A percentile compares a stretch with the other conserved stretches of the same genome.
Evolutionary conservation across 129 eudicot species (phyloP).

Genomic region (Artemisia annua): DNA sequence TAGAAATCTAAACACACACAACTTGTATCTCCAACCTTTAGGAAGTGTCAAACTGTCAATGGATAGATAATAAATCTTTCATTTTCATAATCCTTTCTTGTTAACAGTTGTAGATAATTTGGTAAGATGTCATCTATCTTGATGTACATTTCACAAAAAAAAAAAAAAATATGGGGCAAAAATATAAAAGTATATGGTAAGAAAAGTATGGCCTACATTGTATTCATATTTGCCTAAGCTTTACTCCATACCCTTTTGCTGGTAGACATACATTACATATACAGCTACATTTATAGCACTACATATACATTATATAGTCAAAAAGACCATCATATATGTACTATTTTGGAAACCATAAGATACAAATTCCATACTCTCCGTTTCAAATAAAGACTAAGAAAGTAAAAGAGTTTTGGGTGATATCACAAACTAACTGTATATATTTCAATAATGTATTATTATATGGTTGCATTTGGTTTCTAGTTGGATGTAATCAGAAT

Average conservation of each 20-base stretch:
- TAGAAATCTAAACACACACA: neutral
- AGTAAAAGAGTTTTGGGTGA: slow-evolving; percentile 1
- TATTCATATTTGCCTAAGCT: slow-evolving; percentile 58
- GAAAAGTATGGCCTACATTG: slow-evolving; percentile 54
- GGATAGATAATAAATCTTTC: neutral
- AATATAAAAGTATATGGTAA: slow-evolving; percentile 22
- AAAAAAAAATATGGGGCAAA: slow-evolving; percentile 7
- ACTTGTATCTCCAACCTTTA: too few species aligned
- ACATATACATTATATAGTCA: slow-evolving; percentile 1
- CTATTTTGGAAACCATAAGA: slow-evolving; percentile 13
- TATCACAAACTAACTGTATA: neutral
- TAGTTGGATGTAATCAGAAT: too few species aligned
- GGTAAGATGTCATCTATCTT: slow-evolving; percentile 40
- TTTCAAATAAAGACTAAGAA: neutral
- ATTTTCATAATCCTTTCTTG: neutral
- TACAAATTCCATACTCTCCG: slow-evolving; percentile 12
- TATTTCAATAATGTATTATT: neutral
- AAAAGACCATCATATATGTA: slow-evolving; percentile 24
- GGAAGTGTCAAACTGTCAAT: too few species aligned
- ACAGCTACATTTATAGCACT: slow-evolving; percentile 28
- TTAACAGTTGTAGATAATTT: slow-evolving; percentile 9
- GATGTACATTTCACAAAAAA: slow-evolving; percentile 22
- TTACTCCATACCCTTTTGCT: slow-evolving; percentile 52
- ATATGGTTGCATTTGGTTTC: too few species aligned
- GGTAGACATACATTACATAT: slow-evolving; percentile 36